Conservation (phyloP, 192 early-diverging fungal genomes). For the Kickxella alabastrina region DNA sequence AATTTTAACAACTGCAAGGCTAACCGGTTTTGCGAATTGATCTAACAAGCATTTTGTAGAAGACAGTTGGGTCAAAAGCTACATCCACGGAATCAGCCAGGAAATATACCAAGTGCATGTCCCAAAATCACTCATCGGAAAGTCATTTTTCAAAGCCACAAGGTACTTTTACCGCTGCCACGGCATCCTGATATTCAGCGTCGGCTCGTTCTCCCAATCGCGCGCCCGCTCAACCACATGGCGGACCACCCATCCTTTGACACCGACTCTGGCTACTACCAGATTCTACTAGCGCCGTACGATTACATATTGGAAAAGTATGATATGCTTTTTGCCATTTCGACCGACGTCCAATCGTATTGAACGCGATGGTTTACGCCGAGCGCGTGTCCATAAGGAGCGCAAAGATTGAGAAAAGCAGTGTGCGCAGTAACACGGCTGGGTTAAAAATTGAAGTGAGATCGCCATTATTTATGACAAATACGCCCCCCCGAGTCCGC, state of each 20-base stretch:
- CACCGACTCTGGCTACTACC: slow-evolving; percentile 21
- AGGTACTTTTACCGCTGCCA: slow-evolving; percentile 48
- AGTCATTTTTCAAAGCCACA: slow-evolving; percentile 41
- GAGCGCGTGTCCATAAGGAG: slow-evolving; percentile 41
- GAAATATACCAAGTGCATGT: slow-evolving; percentile 52
- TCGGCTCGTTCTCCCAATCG: slow-evolving; percentile 28
- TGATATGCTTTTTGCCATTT: slow-evolving; percentile 49
- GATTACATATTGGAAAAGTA: slow-evolving; percentile 35
- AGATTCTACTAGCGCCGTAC: slow-evolving; percentile 35
- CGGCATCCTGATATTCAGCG: slow-evolving; percentile 41
- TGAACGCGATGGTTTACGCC: slow-evolving; percentile 29
- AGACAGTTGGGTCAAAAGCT: slow-evolving; percentile 44
- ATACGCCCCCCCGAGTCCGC: slow-evolving; percentile 5
- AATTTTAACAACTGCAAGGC: too few relatives aligned
- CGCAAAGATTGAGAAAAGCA: slow-evolving; percentile 1
- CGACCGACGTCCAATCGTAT: slow-evolving; percentile 38
- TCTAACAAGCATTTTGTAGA: too few relatives aligned
- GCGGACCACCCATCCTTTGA: slow-evolving; percentile 20
- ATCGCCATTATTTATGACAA: too few relatives aligned
- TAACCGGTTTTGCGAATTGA: too few relatives aligned
- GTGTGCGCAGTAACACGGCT: too few relatives aligned
- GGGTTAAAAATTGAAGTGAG: too few relatives aligned
- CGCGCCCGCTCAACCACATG: slow-evolving; percentile 15
- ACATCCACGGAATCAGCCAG: slow-evolving; percentile 48
- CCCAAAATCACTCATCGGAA: slow-evolving; percentile 30